Conservation (phyloP, 2,329 filamentous ascomycete species). For the Cladosporium austrohemisphaericum region DNA sequence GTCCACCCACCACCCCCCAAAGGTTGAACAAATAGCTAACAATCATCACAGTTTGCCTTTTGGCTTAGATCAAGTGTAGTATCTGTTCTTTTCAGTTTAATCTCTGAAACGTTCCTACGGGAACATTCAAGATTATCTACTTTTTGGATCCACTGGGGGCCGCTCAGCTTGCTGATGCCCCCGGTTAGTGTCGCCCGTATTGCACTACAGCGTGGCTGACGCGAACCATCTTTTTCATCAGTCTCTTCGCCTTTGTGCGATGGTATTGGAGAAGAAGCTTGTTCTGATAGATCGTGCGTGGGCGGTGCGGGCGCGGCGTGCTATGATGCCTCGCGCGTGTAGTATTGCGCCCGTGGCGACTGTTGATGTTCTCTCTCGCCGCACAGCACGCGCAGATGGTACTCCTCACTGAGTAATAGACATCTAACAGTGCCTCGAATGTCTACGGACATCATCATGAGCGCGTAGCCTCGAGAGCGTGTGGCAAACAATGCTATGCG, state of each 20-base stretch:
- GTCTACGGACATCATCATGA: too few relatives aligned
- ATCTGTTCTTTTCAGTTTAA: conserved; percentile 17
- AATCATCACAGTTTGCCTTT: conserved; percentile 1
- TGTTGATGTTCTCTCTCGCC: too few relatives aligned
- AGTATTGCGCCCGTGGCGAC: too few relatives aligned
- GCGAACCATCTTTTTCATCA: conserved; percentile 15
- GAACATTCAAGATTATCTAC: conserved; percentile 8
- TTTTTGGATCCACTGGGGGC: conserved; percentile 12
- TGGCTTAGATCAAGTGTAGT: conserved; percentile 16
- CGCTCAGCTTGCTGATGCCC: conserved; percentile 15
- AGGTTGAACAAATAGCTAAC: neutral
- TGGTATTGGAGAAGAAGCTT: conserved; percentile 11
- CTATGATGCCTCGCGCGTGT: too few relatives aligned
- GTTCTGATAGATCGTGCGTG: too few relatives aligned
- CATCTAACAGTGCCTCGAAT: too few relatives aligned
- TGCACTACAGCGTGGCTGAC: conserved; percentile 13
- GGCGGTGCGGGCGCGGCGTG: too few relatives aligned
- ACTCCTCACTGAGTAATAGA: too few relatives aligned
- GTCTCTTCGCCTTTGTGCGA: conserved; percentile 4
- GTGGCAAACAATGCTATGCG: too few relatives aligned
- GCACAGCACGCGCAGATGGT: too few relatives aligned
- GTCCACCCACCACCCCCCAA: too few relatives aligned
- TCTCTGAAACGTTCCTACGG: conserved; percentile 15
- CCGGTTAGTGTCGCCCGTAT: conserved; percentile 16
- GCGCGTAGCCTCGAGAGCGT: too few relatives aligned